These are phyloP conservation scores for Scheffersomyces quercinus DNA, from an alignment of 1,139 yeast genomes.

Conservation along the genomic window DNA sequence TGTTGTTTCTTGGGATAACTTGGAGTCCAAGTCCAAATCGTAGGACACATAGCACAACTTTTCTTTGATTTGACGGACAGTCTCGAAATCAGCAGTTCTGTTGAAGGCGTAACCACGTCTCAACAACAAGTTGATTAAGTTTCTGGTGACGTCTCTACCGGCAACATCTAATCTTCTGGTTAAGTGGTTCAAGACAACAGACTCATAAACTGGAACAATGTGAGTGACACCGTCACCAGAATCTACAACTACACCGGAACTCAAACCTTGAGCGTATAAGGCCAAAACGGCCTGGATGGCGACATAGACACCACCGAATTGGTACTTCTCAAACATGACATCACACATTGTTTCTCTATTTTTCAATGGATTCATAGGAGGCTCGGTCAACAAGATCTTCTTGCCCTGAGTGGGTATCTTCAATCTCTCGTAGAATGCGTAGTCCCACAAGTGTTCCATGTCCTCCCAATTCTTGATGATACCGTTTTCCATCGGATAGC, in stretches of 20 bases:
- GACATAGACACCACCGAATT: slow-evolving; percentile 94
- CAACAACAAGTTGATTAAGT: slow-evolving; percentile 81
- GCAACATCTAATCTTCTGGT: slow-evolving; percentile 95
- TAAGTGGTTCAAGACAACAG: slow-evolving; percentile 90
- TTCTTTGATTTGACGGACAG: slow-evolving; percentile 96
- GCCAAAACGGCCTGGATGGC: slow-evolving; percentile 99
- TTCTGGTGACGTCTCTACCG: slow-evolving; percentile 96
- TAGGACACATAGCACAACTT: slow-evolving; percentile 93
- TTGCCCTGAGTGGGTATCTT: slow-evolving; percentile 72
- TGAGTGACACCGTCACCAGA: slow-evolving; percentile 91
- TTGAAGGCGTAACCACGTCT: slow-evolving; percentile 98
- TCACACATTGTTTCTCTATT: slow-evolving; percentile 95
- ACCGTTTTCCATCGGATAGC: slow-evolving; percentile 99
- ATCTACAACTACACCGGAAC: slow-evolving; percentile 98
- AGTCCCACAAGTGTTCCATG: slow-evolving; percentile 98
- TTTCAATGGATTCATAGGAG: slow-evolving; percentile 95
- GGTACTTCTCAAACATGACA: slow-evolving; percentile 95
- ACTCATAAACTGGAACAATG: slow-evolving; percentile 96
- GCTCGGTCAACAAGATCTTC: slow-evolving; percentile 88
- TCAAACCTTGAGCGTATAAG: slow-evolving; percentile 92
- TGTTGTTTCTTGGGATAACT: slow-evolving; percentile 89
- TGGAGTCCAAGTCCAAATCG: slow-evolving; percentile 86
- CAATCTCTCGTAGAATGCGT: slow-evolving; percentile 91
- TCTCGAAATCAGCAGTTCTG: slow-evolving; percentile 97
- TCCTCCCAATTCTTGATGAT: slow-evolving; percentile 98